Percentiles rank a stretch among this genome's conserved stretches.
Evolutionary conservation across 495 filamentous ascomycete species (phyloP).

Genomic region (Xylaria palmicola): DNA sequence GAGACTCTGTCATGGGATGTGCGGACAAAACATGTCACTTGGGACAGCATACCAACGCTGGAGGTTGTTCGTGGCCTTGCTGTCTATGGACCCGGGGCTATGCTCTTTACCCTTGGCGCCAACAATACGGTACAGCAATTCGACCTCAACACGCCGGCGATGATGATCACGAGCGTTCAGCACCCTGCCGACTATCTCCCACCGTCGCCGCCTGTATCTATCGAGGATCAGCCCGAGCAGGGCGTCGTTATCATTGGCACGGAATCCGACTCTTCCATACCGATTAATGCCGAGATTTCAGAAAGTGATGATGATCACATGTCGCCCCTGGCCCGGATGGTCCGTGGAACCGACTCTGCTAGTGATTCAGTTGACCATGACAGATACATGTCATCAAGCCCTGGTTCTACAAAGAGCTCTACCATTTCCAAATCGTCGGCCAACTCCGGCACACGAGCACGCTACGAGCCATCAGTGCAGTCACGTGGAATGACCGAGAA

Average conservation of each 20-base stretch:
- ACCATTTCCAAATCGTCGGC: conserved; percentile 57
- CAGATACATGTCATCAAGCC: conserved; percentile 59
- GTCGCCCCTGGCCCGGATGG: conserved; percentile 66
- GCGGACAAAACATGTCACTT: conserved; percentile 89
- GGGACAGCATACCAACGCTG: conserved; percentile 80
- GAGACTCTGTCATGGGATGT: conserved; percentile 96
- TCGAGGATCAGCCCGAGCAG: conserved; percentile 60
- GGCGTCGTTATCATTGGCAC: conserved; percentile 38
- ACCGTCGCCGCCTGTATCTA: conserved; percentile 72
- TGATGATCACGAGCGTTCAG: conserved; percentile 78
- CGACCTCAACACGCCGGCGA: conserved; percentile 75
- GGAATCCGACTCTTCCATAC: conserved; percentile 49
- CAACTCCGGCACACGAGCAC: conserved; percentile 42
- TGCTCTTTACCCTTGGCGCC: conserved; percentile 87
- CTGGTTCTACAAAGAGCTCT: conserved; percentile 63
- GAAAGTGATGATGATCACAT: conserved; percentile 66
- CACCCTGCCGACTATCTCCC: conserved; percentile 73
- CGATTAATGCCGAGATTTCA: conserved; percentile 55
- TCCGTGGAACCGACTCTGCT: conserved; percentile 57
- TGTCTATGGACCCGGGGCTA: conserved; percentile 84
- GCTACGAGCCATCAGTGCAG: conserved; percentile 44
- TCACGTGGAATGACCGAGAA: conserved; percentile 54
- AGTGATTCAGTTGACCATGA: conserved; percentile 54
- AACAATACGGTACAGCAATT: conserved; percentile 93
- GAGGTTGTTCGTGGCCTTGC: conserved; percentile 78